Conservation (phyloP, 495 filamentous ascomycete genomes). For the Hyaloscypha finlandica region DNA sequence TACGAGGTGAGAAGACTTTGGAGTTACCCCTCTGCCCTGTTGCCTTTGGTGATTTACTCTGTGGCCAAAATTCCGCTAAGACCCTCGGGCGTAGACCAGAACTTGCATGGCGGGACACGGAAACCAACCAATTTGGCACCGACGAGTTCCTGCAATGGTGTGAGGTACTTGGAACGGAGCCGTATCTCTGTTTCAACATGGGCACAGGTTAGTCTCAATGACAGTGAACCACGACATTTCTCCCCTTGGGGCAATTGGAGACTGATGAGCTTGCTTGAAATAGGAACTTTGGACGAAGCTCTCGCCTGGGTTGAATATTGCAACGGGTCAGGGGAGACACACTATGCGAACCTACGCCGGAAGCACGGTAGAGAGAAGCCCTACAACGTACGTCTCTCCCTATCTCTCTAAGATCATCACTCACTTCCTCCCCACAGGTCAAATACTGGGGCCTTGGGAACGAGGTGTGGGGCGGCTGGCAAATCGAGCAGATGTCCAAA, state of each 20-base stretch:
- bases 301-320: background rate
- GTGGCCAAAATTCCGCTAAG: too few relatives aligned
- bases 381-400: background rate
- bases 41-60: too few relatives aligned
- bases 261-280: too few relatives aligned
- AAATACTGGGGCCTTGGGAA: slow-evolving; percentile 3
- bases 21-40: too few relatives aligned
- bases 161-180: background rate
- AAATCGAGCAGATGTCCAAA: background rate
- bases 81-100: background rate
- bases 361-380: background rate
- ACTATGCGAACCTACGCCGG: slow-evolving; percentile 7
- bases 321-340: background rate
- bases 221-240: too few relatives aligned
- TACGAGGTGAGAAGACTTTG: too few relatives aligned
- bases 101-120: slow-evolving; percentile 1
- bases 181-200: too few relatives aligned
- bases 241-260: too few relatives aligned
- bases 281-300: too few relatives aligned
- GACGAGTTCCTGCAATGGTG: slow-evolving; percentile 1
- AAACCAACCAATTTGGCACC: background rate
- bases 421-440: background rate
- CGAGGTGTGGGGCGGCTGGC: background rate
- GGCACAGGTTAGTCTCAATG: too few relatives aligned
- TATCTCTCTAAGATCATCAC: too few relatives aligned